Conservation (phyloP, 257 asterid species). For the Avicennia marina region DNA sequence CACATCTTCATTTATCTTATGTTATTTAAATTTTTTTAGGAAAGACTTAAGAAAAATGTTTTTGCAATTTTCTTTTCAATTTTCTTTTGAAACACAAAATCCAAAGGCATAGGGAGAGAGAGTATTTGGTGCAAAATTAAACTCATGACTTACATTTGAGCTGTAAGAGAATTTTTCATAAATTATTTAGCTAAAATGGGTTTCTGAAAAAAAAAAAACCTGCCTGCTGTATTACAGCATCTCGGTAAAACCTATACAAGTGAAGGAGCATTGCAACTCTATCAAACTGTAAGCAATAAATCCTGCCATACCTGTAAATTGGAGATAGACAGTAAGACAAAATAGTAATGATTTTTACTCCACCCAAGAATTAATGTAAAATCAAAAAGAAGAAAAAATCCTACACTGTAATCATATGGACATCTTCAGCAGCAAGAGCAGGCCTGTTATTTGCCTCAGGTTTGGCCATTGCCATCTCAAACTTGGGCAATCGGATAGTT, state of each 20-base stretch:
- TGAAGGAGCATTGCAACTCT: slow-evolving; percentile 82
- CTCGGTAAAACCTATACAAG: slow-evolving; percentile 86
- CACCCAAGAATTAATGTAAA: slow-evolving; percentile 1
- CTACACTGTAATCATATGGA: slow-evolving; percentile 83
- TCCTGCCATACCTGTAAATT: slow-evolving; percentile 85
- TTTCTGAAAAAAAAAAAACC: slow-evolving; percentile 11
- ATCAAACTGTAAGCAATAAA: slow-evolving; percentile 94
- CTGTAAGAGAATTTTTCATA: no score
- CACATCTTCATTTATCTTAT: background rate
- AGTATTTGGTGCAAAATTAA: background rate
- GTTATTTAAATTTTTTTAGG: background rate
- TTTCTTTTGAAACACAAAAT: background rate
- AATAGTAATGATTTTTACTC: slow-evolving; percentile 16
- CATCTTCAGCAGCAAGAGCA: slow-evolving; percentile 80
- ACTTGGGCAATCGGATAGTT: slow-evolving; percentile 77
- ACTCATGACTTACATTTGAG: no score
- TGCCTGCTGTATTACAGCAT: slow-evolving; percentile 90
- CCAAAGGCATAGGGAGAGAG: slow-evolving; percentile 1
- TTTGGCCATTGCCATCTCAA: slow-evolving; percentile 86
- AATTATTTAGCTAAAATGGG: no score
- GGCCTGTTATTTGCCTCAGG: slow-evolving; percentile 74
- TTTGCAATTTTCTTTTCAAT: background rate
- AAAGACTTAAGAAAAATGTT: background rate
- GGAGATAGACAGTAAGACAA: slow-evolving; percentile 21
- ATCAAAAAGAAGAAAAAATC: slow-evolving; percentile 12